Evolutionary conservation across 768 basidiomycete genomes (phyloP).

Genomic region (Trametes sanguinea): DNA sequence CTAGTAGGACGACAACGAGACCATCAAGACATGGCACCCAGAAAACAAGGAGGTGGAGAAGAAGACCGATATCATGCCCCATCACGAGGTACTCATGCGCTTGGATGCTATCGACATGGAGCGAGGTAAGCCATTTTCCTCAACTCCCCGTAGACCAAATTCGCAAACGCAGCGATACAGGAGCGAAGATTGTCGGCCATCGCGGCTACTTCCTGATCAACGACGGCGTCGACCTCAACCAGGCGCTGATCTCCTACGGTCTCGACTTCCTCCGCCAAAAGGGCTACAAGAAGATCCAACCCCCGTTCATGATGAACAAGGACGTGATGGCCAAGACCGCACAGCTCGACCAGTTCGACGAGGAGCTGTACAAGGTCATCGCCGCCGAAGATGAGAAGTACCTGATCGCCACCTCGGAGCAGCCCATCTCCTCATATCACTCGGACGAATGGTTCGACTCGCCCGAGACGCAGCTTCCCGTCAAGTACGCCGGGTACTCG

Average conservation of each 20-base stretch:
- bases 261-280: conserved; percentile 86
- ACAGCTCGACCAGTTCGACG: conserved; percentile 97
- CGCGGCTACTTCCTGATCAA: conserved; percentile 95
- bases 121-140: conserved; percentile 58
- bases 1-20: conserved; percentile 86
- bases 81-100: conserved; percentile 93
- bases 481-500: conserved; percentile 85
- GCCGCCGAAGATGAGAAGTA: conserved; percentile 95
- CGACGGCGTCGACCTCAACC: conserved; percentile 96
- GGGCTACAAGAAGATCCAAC: conserved; percentile 92
- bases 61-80: conserved; percentile 83
- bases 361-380: conserved; percentile 96
- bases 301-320: conserved; percentile 99
- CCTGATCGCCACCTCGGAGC: conserved; percentile 98
- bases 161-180: conserved; percentile 39
- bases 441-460: conserved; percentile 97
- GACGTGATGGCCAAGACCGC: conserved; percentile 97
- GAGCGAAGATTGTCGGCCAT: conserved; percentile 92
- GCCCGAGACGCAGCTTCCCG: conserved; percentile 89
- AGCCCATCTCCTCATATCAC: conserved; percentile 96
- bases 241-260: conserved; percentile 92
- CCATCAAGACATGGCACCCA: conserved; percentile 84
- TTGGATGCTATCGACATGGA: conserved; percentile 97
- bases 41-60: conserved; percentile 71
- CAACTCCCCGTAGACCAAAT: background rate